Conservation (phyloP, 116 monocot species). For the Papilionanthe hybrid region DNA sequence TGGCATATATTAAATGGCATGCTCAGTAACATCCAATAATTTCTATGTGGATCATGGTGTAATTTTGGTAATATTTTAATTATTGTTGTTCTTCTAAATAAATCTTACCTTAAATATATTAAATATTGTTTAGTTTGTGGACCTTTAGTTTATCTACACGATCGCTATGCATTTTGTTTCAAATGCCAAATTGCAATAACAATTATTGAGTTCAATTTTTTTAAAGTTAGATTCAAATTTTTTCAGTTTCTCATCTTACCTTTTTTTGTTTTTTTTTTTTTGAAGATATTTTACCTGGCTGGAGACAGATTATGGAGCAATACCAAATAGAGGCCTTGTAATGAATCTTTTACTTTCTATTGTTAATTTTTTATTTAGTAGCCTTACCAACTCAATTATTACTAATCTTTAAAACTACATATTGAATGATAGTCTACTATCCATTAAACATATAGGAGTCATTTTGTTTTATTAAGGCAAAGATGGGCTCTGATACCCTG, state of each 20-base stretch:
- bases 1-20: not conserved
- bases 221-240: not conserved
- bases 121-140: too few species aligned
- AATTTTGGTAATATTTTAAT: not conserved
- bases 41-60: not conserved
- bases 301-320: conserved; percentile 77
- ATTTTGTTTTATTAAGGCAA: not conserved
- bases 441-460: not conserved
- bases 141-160: too few species aligned
- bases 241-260: not conserved
- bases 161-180: not conserved
- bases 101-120: too few species aligned
- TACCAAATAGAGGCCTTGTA: conserved; percentile 89
- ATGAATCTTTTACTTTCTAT: conserved; percentile 13
- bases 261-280: not conserved
- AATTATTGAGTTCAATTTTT: not conserved
- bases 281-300: conserved; percentile 73
- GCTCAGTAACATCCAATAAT: not conserved
- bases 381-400: not conserved
- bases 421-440: not conserved
- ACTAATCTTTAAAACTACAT: not conserved
- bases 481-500: too few species aligned
- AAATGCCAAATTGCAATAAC: not conserved
- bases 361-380: not conserved
- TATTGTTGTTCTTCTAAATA: not conserved